phyloP scores from a whole-genome alignment of 23 red algal genomes.

The Gracilaria caudata region DNA sequence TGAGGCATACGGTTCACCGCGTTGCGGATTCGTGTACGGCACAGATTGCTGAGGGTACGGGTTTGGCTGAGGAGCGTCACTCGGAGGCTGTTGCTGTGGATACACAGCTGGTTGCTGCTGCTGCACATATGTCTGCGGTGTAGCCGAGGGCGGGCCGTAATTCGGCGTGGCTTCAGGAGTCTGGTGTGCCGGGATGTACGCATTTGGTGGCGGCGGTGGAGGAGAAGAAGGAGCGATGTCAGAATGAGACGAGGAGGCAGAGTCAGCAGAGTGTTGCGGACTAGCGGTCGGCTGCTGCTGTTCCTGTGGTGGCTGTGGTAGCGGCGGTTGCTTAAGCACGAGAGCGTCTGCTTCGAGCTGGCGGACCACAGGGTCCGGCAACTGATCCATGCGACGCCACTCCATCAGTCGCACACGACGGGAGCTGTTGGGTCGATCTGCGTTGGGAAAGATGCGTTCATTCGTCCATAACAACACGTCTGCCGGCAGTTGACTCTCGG shows the following conservation, averaged over 20 bases:
- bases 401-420: slow-evolving; percentile 27
- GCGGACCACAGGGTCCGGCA: slow-evolving; percentile 36
- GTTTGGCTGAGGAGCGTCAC: not conserved
- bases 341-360: slow-evolving; percentile 43
- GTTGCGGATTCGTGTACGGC: not conserved
- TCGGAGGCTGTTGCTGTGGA: not conserved
- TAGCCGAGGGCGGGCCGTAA: not conserved
- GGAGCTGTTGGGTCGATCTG: slow-evolving; percentile 3
- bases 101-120: not conserved
- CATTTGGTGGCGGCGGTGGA: not conserved
- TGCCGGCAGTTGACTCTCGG: not conserved
- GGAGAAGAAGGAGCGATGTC: not conserved
- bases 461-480: slow-evolving; percentile 44
- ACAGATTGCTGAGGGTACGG: not conserved
- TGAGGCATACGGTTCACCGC: not conserved
- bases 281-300: not conserved
- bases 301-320: not conserved
- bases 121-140: not conserved
- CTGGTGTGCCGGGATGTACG: not conserved
- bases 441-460: slow-evolving; percentile 47
- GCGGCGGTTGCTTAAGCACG: not conserved
- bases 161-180: not conserved
- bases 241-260: not conserved
- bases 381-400: slow-evolving; percentile 55
- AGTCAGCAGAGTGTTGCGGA: not conserved